Base-by-base conservation (phyloP, 1,139 yeast species). In the Geotrichum cucujoidarum region DNA sequence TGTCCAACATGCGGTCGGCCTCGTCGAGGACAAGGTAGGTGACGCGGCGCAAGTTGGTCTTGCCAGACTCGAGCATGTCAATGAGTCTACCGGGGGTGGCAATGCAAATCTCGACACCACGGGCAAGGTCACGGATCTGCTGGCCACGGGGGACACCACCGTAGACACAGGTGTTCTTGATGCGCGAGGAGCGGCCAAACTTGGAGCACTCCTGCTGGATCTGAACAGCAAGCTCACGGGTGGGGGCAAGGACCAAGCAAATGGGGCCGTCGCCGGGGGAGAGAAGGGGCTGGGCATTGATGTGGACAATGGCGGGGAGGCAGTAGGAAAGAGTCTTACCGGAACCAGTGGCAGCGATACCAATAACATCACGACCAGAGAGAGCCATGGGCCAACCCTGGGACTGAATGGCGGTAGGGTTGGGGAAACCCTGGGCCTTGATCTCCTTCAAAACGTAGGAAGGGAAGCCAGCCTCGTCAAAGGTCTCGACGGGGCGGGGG, bases 371-470 rank as follows among this genome's bases (percentile, higher is more conserved):
- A 73, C 97, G 85, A 75, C 98, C 98, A 62, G 92, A 82, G 55
- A 90, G 77, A 65, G 98, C 98, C 98, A 92, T 92, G 55, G 98
- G 98, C 98, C 98, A 92, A 73, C 98, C 98, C 75, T 94, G 98
- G 70, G 96, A 87, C 74, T 92, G 98, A 66, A 92, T 92, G 57
- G 88, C 88, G 51, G 98, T 92, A 61, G 98, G 98, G 57, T 75
- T 80, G 52, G 84, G 94, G 74, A 92, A 92, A 53, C 97, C 97
- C 71, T 87, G 92, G 53, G 83, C 82, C 72, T 85, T 80, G 60
- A 92, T 89, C 74, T 92, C 97, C 57, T 73, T 75, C 66, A 92
- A 76, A 39, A 92, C 97, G 65, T 92, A 90, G 60, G 81, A 86
- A 56, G 97, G 97, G 78, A 90, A 90, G 41, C 96, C 96, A 64